Evolutionary conservation across 2,329 filamentous ascomycete species (phyloP), one percentile per base, ranked within the genome.

Genomic region (Pyrenophora graminea): DNA sequence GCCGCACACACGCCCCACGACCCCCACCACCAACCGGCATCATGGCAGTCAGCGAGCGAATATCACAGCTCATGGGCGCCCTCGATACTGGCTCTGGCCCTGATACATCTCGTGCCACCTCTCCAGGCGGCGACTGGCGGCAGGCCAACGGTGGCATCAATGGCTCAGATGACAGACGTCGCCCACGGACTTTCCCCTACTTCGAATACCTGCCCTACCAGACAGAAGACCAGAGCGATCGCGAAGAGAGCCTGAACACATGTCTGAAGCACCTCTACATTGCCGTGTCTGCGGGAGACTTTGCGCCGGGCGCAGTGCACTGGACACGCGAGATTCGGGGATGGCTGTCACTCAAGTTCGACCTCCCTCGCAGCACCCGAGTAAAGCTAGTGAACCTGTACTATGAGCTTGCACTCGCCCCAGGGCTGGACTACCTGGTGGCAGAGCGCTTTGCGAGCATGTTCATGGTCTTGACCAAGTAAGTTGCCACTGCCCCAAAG

Each of bases 341-440:
- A 74, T 99, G 95, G 94, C 81, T 99, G 61, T 89, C 88, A 46
- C 85, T 99, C 74, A 99, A 99, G 80, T 99, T 99, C 71, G 93
- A 99, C 76, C 91, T 96, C 71, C 90, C 91, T 40, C 85, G 90
- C 64, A 87, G 88, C 70, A 86, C 92, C 61, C 84, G 95, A 51
- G 86, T 91, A 41, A 90, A 85, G 73, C 83, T 99, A 25, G 89
- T 94, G 25, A 89, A 88, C 76, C 81, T 99, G 32, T 99, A 97
- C 77, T 99, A 96, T 76, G 91, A 96, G 76, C 87, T 99, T 52
- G 83, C 91, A 4, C 81, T 99, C 54, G 90, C 94, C 23, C 94
- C 93, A 0, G 94, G 95, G 3, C 81, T 99, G 48, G 93, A 97
- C 68, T 83, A 84, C 44, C 82, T 82, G 52, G 86, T 92, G 7